These are phyloP conservation scores for Monosporascus sp. DNA, from an alignment of 2,329 filamentous ascomycete genomes.

Conservation along the genomic window DNA sequence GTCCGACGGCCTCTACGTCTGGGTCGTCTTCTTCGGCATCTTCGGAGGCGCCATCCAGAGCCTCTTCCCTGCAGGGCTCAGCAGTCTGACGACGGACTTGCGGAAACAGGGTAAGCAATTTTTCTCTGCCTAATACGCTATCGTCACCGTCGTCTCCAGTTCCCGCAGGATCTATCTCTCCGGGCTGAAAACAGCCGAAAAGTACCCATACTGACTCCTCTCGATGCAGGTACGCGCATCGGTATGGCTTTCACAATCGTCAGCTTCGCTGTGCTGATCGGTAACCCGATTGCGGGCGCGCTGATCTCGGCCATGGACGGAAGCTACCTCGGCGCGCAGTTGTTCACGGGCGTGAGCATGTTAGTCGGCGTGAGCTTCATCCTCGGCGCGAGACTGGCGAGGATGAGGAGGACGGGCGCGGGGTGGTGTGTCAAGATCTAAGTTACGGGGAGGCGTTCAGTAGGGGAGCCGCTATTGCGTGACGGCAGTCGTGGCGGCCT, in stretches of 20 bases:
- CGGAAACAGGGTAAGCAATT: slow-evolving; percentile 37
- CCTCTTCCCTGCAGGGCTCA: slow-evolving; percentile 59
- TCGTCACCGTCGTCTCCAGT: too few species aligned
- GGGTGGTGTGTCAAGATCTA: slow-evolving; percentile 36
- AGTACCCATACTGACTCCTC: neutral
- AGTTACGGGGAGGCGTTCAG: neutral
- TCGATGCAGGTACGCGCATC: slow-evolving; percentile 35
- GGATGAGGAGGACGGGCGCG: slow-evolving; percentile 32
- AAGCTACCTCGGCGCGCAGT: slow-evolving; percentile 42
- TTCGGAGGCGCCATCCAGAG: slow-evolving; percentile 59
- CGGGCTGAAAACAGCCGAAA: too few species aligned
- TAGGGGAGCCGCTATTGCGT: neutral
- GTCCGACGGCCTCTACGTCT: slow-evolving; percentile 51
- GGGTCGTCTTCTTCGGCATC: slow-evolving; percentile 60
- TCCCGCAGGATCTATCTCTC: too few species aligned
- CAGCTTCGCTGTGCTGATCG: slow-evolving; percentile 48
- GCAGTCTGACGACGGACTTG: slow-evolving; percentile 48
- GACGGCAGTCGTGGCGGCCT: neutral
- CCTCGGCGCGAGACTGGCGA: slow-evolving; percentile 31
- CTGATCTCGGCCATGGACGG: slow-evolving; percentile 39
- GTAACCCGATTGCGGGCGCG: slow-evolving; percentile 46
- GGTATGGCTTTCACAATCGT: slow-evolving; percentile 55
- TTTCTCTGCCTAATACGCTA: too few species aligned
- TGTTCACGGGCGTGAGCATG: slow-evolving; percentile 40
- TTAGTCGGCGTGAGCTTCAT: slow-evolving; percentile 37